Evolutionary conservation across 225 moss, liverwort and hornwort genomes (phyloP).

Genomic region (Takakia lepidozioides): DNA sequence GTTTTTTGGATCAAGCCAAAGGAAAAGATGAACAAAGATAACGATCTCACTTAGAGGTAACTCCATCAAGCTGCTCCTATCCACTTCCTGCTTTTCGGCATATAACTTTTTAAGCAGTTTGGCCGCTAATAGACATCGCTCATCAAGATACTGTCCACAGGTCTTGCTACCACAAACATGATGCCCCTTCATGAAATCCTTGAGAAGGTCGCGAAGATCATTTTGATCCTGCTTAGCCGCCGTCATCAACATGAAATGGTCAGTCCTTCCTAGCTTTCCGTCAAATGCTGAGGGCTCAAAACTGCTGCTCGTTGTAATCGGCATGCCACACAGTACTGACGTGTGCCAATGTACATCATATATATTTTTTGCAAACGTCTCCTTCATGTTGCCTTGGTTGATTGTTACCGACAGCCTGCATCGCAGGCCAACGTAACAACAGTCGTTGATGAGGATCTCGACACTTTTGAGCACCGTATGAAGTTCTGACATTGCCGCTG

Average conservation of each 20-base stretch:
- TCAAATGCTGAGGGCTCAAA: conserved; percentile 3
- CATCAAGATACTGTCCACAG: conserved; percentile 1
- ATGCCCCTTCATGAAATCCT: not conserved
- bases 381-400: conserved; percentile 10
- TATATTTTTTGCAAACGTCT: conserved; percentile 3
- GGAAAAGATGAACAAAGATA: no score
- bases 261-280: conserved; percentile 7
- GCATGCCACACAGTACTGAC: conserved; percentile 11
- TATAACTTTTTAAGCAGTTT: conserved; percentile 11
- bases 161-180: conserved; percentile 7
- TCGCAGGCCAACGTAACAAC: conserved; percentile 10
- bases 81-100: conserved; percentile 1
- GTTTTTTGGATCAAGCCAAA: conserved; percentile 4
- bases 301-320: not conserved
- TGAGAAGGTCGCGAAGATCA: conserved; percentile 1
- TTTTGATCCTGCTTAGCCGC: conserved; percentile 11
- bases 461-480: conserved; percentile 10
- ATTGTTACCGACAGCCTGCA: conserved; percentile 11
- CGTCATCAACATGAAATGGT: no score
- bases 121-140: conserved; percentile 4
- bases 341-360: conserved; percentile 12
- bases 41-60: no score
- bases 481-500: conserved; percentile 10
- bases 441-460: conserved; percentile 10
- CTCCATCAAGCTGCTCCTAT: not conserved